These are phyloP conservation scores for Stylosanthes scabra DNA, from an alignment of 331 rosid genomes.

Conservation along the genomic window DNA sequence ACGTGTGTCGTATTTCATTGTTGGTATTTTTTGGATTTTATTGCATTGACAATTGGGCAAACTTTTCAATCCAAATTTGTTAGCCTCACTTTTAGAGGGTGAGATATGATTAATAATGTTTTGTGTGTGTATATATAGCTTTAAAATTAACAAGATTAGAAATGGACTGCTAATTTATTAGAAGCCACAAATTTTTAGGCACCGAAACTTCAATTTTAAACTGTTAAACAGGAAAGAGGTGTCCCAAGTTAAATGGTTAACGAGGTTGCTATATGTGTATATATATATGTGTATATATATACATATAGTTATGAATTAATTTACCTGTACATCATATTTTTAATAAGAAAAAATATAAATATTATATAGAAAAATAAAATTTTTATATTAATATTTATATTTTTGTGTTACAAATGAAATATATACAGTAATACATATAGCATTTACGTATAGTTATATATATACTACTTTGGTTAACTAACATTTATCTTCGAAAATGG, in stretches of 20 bases:
- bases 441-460: too few species aligned
- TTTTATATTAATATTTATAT: too few species aligned
- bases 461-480: too few species aligned
- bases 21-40: background rate
- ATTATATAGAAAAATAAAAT: too few species aligned
- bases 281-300: too few species aligned
- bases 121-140: background rate
- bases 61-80: background rate
- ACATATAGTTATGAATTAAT: too few species aligned
- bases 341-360: too few species aligned
- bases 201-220: constrained; percentile 6
- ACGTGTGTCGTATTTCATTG: too few species aligned
- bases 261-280: background rate
- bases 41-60: background rate
- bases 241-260: background rate
- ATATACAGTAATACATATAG: too few species aligned
- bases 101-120: background rate
- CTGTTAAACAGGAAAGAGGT: background rate
- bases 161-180: background rate
- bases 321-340: too few species aligned
- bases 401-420: too few species aligned
- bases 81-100: background rate
- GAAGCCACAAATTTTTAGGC: background rate
- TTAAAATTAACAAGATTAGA: background rate
- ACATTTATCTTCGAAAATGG: background rate